Conservation (phyloP, 2,329 filamentous ascomycete genomes). For the Corynespora cassiicola region DNA sequence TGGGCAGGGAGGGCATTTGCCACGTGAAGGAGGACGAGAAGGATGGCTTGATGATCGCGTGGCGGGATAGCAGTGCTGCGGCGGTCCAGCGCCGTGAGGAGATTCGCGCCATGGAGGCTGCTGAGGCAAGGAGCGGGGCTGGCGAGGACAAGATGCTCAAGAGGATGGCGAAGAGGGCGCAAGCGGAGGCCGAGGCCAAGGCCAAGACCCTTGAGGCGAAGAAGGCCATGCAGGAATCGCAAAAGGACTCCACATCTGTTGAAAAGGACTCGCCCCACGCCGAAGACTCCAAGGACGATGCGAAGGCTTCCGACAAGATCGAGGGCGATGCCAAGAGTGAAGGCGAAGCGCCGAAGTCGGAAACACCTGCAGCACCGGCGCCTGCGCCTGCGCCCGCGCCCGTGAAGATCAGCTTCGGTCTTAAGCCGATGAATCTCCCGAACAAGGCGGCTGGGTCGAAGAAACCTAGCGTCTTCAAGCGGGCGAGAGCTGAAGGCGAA, state of each 20-base stretch:
- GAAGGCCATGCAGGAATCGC: conserved; percentile 53
- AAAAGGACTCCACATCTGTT: conserved; percentile 47
- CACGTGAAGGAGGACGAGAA: conserved; percentile 83
- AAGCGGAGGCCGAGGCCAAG: conserved; percentile 58
- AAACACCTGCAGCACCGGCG: conserved; percentile 15
- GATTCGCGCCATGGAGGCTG: conserved; percentile 79
- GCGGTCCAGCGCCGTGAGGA: conserved; percentile 82
- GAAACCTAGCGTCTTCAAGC: conserved; percentile 46
- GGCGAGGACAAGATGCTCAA: conserved; percentile 81
- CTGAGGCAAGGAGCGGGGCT: conserved; percentile 91
- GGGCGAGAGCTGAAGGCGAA: conserved; percentile 35
- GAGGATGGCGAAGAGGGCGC: conserved; percentile 82
- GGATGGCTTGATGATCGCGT: conserved; percentile 85
- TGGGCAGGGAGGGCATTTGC: conserved; percentile 87
- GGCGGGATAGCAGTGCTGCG: conserved; percentile 91
- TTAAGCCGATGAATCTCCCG: conserved; percentile 35
- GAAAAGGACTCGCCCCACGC: conserved; percentile 56
- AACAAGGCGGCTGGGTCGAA: conserved; percentile 39
- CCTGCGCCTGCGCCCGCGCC: too few species aligned
- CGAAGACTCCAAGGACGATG: conserved; percentile 51
- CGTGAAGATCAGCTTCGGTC: conserved; percentile 40
- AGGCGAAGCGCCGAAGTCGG: conserved; percentile 46
- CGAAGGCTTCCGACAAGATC: conserved; percentile 80
- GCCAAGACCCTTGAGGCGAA: conserved; percentile 43
- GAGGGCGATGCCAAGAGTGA: conserved; percentile 78